Evolutionary conservation across 306 rosid species (phyloP).

Genomic region (Trifolium pratense): DNA sequence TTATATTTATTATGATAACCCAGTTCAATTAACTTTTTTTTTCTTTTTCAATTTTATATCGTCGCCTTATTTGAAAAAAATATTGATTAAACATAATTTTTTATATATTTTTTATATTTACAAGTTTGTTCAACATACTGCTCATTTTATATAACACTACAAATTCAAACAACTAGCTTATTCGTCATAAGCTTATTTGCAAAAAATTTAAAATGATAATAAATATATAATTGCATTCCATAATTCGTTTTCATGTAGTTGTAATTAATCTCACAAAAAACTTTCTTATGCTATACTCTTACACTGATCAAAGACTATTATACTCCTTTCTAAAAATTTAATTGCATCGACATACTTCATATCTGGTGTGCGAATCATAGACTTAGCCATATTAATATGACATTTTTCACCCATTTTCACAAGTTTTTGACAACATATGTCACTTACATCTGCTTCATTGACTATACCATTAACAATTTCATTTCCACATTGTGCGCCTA

Average conservation of each 20-base stretch:
- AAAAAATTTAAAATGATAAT: background rate
- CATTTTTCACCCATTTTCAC: conserved; percentile 28
- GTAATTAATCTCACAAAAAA: background rate
- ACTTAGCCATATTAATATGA: conserved; percentile 10
- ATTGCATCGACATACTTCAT: conserved; percentile 15
- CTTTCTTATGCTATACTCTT: background rate
- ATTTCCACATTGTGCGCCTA: background rate
- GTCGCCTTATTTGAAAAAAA: no score
- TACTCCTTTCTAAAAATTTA: background rate
- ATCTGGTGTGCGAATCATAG: conserved; percentile 26
- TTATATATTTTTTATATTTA: no score
- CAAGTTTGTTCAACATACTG: no score
- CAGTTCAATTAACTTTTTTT: no score
- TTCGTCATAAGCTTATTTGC: no score
- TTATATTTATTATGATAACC: no score
- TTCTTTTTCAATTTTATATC: no score
- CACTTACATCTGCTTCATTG: background rate
- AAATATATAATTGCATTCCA: background rate
- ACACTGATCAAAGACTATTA: background rate
- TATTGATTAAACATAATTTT: no score
- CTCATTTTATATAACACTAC: no score
- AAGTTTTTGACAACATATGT: conserved; percentile 25
- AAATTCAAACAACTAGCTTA: no score
- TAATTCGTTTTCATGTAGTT: background rate
- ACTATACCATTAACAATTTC: background rate